These are phyloP conservation scores for Emergomyces pasteurianus DNA, from an alignment of 2,329 filamentous ascomycete species.

Conservation along the genomic window DNA sequence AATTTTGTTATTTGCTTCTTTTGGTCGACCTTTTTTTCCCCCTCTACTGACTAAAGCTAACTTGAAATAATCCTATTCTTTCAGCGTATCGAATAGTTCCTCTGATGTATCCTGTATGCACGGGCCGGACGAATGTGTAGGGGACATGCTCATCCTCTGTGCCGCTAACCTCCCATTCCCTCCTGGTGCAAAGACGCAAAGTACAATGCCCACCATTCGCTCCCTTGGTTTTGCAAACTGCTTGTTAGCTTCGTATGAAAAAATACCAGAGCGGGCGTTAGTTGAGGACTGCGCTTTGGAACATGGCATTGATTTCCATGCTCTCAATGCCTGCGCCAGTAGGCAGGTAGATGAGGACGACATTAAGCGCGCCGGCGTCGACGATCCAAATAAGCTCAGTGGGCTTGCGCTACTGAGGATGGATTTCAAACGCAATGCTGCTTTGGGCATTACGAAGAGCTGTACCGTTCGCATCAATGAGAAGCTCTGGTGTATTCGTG, in stretches of 20 bases:
- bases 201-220: slow-evolving; percentile 60
- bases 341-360: slow-evolving; percentile 59
- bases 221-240: slow-evolving; percentile 92
- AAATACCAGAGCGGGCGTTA: slow-evolving; percentile 67
- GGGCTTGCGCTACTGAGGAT: slow-evolving; percentile 34
- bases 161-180: slow-evolving; percentile 53
- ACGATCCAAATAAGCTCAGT: slow-evolving; percentile 42
- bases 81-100: slow-evolving; percentile 53
- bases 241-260: slow-evolving; percentile 59
- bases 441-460: slow-evolving; percentile 57
- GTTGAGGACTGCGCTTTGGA: slow-evolving; percentile 82
- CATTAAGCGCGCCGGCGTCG: slow-evolving; percentile 37
- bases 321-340: slow-evolving; percentile 70
- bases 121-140: slow-evolving; percentile 79
- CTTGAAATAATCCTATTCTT: background rate
- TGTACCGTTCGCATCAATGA: slow-evolving; percentile 71
- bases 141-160: slow-evolving; percentile 90
- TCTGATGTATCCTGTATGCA: slow-evolving; percentile 83
- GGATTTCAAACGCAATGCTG: slow-evolving; percentile 40
- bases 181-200: slow-evolving; percentile 39
- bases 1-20: background rate
- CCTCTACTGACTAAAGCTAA: no score
- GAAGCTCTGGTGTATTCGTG: slow-evolving; percentile 71
- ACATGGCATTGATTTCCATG: slow-evolving; percentile 72
- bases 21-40: no score